A percentile compares a stretch with the other conserved stretches of the same genome.
Evolutionary conservation across 345 rosid species (phyloP).

Genomic region (Gossypium bickii): DNA sequence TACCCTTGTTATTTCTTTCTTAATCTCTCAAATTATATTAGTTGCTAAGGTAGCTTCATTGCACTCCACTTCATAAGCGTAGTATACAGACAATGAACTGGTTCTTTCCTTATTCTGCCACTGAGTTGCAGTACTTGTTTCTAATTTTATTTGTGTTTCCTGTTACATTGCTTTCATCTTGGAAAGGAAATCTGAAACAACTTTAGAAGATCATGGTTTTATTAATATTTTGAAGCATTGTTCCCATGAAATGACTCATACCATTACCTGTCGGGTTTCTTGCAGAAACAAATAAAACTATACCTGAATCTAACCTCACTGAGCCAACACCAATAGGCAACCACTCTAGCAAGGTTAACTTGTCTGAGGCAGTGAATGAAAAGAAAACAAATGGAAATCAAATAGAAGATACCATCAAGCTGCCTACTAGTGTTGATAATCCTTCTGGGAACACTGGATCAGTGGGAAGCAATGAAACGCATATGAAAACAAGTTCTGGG

Average conservation of each 20-base stretch:
- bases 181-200: neutral
- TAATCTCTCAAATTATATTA: neutral
- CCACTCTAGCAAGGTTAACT: slow-evolving; percentile 27
- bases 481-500: slow-evolving; percentile 45
- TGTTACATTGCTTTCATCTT: neutral
- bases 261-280: slow-evolving; percentile 24
- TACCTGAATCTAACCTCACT: slow-evolving; percentile 42
- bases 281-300: slow-evolving; percentile 48
- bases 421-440: slow-evolving; percentile 36
- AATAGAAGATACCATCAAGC: slow-evolving; percentile 36
- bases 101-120: neutral
- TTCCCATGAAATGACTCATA: slow-evolving; percentile 14
- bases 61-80: neutral
- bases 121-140: neutral
- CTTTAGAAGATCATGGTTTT: slow-evolving; percentile 11
- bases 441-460: slow-evolving; percentile 25
- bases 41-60: slow-evolving; percentile 2
- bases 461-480: slow-evolving; percentile 26
- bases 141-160: neutral
- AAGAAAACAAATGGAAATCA: slow-evolving; percentile 34
- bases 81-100: neutral
- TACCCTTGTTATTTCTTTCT: slow-evolving; percentile 3
- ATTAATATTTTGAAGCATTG: slow-evolving; percentile 10
- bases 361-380: slow-evolving; percentile 38
- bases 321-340: slow-evolving; percentile 28